Percentiles rank a stretch among this genome's conserved stretches.
phyloP scores from a whole-genome alignment of 805 yeast genomes.

The Teunomyces kruisii region DNA sequence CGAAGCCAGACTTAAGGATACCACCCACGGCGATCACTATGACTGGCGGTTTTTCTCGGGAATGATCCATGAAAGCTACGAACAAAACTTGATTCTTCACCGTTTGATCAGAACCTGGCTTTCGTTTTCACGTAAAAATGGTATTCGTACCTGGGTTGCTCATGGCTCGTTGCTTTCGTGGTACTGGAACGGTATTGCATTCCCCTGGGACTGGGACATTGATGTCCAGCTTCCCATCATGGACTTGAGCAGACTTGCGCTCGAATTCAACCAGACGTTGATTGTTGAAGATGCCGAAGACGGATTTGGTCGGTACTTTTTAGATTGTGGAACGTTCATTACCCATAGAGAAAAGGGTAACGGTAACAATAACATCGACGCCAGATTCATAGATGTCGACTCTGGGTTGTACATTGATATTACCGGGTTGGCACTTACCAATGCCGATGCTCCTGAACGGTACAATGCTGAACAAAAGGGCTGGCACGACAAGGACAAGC shows the following conservation, averaged over 20 bases:
- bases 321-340: slow-evolving; percentile 30
- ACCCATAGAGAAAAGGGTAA: slow-evolving; percentile 15
- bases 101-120: slow-evolving; percentile 24
- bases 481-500: slow-evolving; percentile 10
- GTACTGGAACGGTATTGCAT: slow-evolving; percentile 31
- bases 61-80: slow-evolving; percentile 15
- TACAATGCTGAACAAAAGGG: slow-evolving; percentile 14
- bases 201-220: slow-evolving; percentile 31
- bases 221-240: slow-evolving; percentile 28
- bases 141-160: slow-evolving; percentile 28
- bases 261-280: slow-evolving; percentile 21
- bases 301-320: slow-evolving; percentile 57
- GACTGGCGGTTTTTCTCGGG: slow-evolving; percentile 30
- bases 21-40: slow-evolving; percentile 25
- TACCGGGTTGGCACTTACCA: slow-evolving; percentile 38
- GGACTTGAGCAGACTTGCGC: slow-evolving; percentile 22
- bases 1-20: slow-evolving; percentile 30
- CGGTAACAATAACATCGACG: slow-evolving; percentile 50
- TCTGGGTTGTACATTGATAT: slow-evolving; percentile 46
- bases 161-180: slow-evolving; percentile 29
- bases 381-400: slow-evolving; percentile 51
- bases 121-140: slow-evolving; percentile 25
- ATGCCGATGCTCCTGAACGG: slow-evolving; percentile 23
- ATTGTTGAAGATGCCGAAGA: slow-evolving; percentile 33
- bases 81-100: slow-evolving; percentile 20